These are phyloP conservation scores for Pisolithus albus DNA, from an alignment of 768 basidiomycete genomes.

Conservation along the genomic window DNA sequence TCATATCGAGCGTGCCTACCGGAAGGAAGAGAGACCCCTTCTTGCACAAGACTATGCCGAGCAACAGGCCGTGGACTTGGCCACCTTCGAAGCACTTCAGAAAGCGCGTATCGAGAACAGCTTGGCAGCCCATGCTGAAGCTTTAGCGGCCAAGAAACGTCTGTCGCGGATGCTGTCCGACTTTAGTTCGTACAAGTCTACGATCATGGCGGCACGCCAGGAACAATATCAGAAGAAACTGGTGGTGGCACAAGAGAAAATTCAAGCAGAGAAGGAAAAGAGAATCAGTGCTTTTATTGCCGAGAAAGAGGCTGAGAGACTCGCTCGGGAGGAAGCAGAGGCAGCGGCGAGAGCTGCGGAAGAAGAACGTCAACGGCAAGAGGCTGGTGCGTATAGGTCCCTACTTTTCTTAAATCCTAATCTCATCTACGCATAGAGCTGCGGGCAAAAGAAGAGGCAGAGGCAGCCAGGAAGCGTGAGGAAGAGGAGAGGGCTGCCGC, in stretches of 20 bases:
- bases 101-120: conserved; percentile 50
- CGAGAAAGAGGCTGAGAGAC: conserved; percentile 44
- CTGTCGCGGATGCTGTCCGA: conserved; percentile 69
- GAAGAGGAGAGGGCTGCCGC: conserved; percentile 52
- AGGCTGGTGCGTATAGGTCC: conserved; percentile 44
- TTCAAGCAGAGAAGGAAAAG: conserved; percentile 81
- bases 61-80: conserved; percentile 74
- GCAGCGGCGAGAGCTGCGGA: conserved; percentile 21
- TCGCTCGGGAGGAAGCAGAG: conserved; percentile 20
- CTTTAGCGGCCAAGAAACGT: conserved; percentile 68
- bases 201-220: conserved; percentile 48
- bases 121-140: conserved; percentile 51
- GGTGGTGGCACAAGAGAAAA: conserved; percentile 56
- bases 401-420: neutral
- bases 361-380: conserved; percentile 38
- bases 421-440: conserved; percentile 35
- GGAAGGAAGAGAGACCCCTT: conserved; percentile 87
- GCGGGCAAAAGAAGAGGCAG: conserved; percentile 52
- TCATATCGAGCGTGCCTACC: conserved; percentile 90
- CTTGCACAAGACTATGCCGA: conserved; percentile 78
- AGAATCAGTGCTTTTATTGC: conserved; percentile 54
- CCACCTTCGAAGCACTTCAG: conserved; percentile 59
- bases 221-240: conserved; percentile 60
- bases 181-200: conserved; percentile 47
- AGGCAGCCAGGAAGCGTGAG: conserved; percentile 47